These are phyloP conservation scores for Aureobasidium uvarum DNA, from an alignment of 2,329 filamentous ascomycete species.

Conservation along the genomic window DNA sequence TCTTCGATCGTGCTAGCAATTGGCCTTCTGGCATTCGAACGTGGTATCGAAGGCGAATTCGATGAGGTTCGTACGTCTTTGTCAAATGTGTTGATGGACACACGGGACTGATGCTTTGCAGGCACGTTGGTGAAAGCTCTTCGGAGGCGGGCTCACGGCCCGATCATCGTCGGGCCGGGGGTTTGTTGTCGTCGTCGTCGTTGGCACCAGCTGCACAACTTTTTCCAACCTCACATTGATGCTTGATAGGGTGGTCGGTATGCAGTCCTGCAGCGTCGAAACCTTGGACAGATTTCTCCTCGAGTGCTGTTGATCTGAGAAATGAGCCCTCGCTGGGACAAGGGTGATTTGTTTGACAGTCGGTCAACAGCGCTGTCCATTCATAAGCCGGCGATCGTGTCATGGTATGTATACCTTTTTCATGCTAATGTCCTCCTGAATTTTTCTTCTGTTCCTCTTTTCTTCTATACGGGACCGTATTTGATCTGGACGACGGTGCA, in stretches of 20 bases:
- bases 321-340: too few species aligned
- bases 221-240: neutral
- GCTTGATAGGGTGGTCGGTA: neutral
- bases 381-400: neutral
- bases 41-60: too few species aligned
- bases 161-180: neutral
- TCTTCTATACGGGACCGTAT: neutral
- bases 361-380: neutral
- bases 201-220: neutral
- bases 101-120: neutral
- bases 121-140: neutral
- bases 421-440: neutral
- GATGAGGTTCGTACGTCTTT: too few species aligned
- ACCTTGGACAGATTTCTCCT: neutral
- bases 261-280: neutral
- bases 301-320: too few species aligned
- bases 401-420: neutral
- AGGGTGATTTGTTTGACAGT: neutral
- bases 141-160: conserved; percentile 3
- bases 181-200: neutral
- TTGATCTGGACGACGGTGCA: conserved; percentile 20
- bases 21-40: too few species aligned
- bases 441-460: neutral
- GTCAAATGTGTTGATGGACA: neutral
- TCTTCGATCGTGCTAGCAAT: neutral